Evolutionary conservation across 2,329 filamentous ascomycete species (phyloP), one percentile per base, ranked within the genome.

Genomic region (Onygenales sp.): DNA sequence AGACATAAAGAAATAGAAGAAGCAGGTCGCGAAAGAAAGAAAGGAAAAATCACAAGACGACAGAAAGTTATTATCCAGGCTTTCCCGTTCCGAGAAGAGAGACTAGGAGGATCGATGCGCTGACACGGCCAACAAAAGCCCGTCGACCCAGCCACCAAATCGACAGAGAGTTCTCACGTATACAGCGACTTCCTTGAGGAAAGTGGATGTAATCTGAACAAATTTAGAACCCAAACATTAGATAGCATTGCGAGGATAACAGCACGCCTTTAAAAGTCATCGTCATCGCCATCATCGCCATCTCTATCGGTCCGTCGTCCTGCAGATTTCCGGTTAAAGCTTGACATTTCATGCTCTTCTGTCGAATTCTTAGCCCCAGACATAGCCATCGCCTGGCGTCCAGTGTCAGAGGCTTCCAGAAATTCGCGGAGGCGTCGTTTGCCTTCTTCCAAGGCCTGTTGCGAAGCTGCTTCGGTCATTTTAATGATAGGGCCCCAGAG

Each of bases 401-500:
- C 90, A 9, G 86, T 86, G 62, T 95, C 89, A n/a, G 85, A 89
- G 62, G 81, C 86, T 73, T 91, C 88, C 54, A 97, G 78, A 64
- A 96, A 96, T 35, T 95, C 89, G 27, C 92, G 83, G 46, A 97
- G 80, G 62, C 87, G 85, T 74, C 93, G 86, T 76, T 95, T 96
- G 66, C 89, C 88, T 60, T 98, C 89, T 61, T 95, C 89, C 33
- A 95, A 65, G 7, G 88, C 93, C 72, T 98, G 93, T 58, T 80
- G 79, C 47, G 83, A 85, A 3, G 93, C 93, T 11, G 93, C 93
- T 62, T 93, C 93, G 60, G 83, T 82, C 89, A 98, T 96, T 66
- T 94, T 90, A 61, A 94, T 77, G 78, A 98, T 97, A 0, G 93
- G 93, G 0, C 93, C 93, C 74, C 95, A 91, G 13, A 98, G 82